Percentiles rank a stretch among this genome's conserved stretches.
Conservation (phyloP, 2,329 filamentous ascomycete species). For the Fusarium nisikadoi region DNA sequence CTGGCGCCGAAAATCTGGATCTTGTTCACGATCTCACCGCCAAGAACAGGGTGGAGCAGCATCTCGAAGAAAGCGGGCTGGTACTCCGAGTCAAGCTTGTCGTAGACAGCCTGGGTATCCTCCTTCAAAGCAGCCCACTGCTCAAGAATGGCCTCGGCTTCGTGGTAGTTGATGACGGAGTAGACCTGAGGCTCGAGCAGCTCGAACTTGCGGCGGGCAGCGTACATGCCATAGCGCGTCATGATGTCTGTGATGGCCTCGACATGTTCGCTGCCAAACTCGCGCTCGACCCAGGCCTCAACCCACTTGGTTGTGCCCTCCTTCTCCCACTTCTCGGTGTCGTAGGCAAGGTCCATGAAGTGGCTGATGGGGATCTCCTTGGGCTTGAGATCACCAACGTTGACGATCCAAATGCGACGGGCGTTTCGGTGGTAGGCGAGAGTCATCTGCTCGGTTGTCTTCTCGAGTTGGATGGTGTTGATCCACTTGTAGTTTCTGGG, state of each 20-base stretch:
- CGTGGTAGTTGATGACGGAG: constrained; percentile 68
- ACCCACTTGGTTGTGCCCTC: constrained; percentile 54
- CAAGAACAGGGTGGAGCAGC: constrained; percentile 68
- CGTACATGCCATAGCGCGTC: constrained; percentile 64
- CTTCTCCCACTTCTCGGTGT: constrained; percentile 53
- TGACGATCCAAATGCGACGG: constrained; percentile 69
- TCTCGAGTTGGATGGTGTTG: constrained; percentile 54
- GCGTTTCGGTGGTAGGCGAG: constrained; percentile 61
- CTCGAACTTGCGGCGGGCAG: constrained; percentile 68
- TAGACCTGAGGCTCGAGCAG: constrained; percentile 66
- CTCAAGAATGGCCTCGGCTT: constrained; percentile 64
- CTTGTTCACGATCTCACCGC: constrained; percentile 64
- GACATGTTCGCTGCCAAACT: constrained; percentile 60
- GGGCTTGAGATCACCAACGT: constrained; percentile 71
- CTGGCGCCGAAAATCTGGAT: constrained; percentile 57
- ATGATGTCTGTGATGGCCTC: constrained; percentile 55
- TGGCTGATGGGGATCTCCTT: constrained; percentile 66
- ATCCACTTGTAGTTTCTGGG: constrained; percentile 72
- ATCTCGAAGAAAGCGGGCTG: constrained; percentile 69
- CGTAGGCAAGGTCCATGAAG: constrained; percentile 67
- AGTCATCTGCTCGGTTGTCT: constrained; percentile 53
- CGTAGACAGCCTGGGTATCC: constrained; percentile 58
- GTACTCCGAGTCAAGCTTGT: constrained; percentile 53
- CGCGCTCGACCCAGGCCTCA: constrained; percentile 59
- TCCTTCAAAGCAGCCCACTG: constrained; percentile 62